Percentiles rank a stretch among this genome's conserved stretches.
These are phyloP conservation scores for Elsinoe ampelina DNA, from an alignment of 2,329 filamentous ascomycete species.

Conservation along the genomic window DNA sequence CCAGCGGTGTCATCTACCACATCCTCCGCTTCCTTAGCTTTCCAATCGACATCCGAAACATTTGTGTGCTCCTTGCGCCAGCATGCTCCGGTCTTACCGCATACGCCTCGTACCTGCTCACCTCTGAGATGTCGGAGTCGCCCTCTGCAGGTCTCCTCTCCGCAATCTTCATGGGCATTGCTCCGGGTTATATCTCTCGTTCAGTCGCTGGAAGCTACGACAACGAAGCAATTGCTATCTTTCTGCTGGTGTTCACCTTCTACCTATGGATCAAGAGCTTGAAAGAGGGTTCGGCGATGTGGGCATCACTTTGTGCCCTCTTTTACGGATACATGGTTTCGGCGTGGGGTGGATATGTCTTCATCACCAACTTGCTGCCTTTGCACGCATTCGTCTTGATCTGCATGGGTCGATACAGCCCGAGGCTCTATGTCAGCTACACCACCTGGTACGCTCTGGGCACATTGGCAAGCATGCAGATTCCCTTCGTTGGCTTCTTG, in stretches of 20 bases:
- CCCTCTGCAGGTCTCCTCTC: slow-evolving; percentile 90
- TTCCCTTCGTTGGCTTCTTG: slow-evolving; percentile 95
- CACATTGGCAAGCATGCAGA: slow-evolving; percentile 96
- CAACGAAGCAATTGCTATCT: slow-evolving; percentile 98
- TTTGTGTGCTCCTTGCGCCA: slow-evolving; percentile 92
- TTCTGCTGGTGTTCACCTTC: slow-evolving; percentile 96
- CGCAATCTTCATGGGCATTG: slow-evolving; percentile 93
- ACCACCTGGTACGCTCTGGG: slow-evolving; percentile 97
- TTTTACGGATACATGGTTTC: slow-evolving; percentile 99
- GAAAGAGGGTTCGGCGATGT: slow-evolving; percentile 92
- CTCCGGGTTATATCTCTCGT: slow-evolving; percentile 93
- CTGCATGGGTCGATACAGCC: slow-evolving; percentile 94
- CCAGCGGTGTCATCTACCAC: slow-evolving; percentile 94
- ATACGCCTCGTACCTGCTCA: slow-evolving; percentile 86
- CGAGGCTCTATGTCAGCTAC: slow-evolving; percentile 89
- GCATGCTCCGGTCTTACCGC: slow-evolving; percentile 91
- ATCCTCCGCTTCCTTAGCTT: slow-evolving; percentile 77
- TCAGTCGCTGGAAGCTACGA: slow-evolving; percentile 98
- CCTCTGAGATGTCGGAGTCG: slow-evolving; percentile 93
- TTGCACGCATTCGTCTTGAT: slow-evolving; percentile 90
- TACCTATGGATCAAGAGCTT: slow-evolving; percentile 98
- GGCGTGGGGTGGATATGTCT: slow-evolving; percentile 98
- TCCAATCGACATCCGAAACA: slow-evolving; percentile 96
- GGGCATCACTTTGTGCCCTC: slow-evolving; percentile 86
- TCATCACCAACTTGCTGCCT: slow-evolving; percentile 95